phyloP scores from a whole-genome alignment of 768 basidiomycete species.

The Amanita muscaria region DNA sequence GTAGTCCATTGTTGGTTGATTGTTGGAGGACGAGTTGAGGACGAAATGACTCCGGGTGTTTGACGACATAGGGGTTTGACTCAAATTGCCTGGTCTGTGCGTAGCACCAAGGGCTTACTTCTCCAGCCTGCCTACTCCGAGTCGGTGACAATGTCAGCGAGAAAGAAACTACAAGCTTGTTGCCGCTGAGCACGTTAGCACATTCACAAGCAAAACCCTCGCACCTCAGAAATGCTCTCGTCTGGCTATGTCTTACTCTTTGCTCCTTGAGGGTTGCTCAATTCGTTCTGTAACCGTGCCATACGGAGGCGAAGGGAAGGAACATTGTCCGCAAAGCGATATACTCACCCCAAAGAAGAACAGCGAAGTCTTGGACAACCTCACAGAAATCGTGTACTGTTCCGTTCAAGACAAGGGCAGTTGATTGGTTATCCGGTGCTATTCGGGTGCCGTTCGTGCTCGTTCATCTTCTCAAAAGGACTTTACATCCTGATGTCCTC shows the following conservation, averaged over 20 bases:
- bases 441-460: slow-evolving; percentile 21
- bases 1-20: too few relatives aligned
- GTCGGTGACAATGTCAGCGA: neutral
- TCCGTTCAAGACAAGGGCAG: slow-evolving; percentile 20
- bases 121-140: too few relatives aligned
- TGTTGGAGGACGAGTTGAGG: too few relatives aligned
- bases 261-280: neutral
- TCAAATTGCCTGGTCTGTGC: too few relatives aligned
- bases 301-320: neutral
- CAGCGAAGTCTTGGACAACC: slow-evolving; percentile 16
- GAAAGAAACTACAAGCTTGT: neutral
- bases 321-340: slow-evolving; percentile 14
- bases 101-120: too few relatives aligned
- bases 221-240: neutral
- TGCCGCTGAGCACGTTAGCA: neutral
- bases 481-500: neutral
- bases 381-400: slow-evolving; percentile 12
- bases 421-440: slow-evolving; percentile 26
- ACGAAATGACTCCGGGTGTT: too few relatives aligned
- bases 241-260: neutral
- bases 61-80: too few relatives aligned
- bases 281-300: neutral
- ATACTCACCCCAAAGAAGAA: slow-evolving; percentile 21
- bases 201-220: neutral
- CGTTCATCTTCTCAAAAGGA: neutral